These are phyloP conservation scores for Balamuthia mandrillaris DNA, from an alignment of 208 protist genomes.

Conservation along the genomic window DNA sequence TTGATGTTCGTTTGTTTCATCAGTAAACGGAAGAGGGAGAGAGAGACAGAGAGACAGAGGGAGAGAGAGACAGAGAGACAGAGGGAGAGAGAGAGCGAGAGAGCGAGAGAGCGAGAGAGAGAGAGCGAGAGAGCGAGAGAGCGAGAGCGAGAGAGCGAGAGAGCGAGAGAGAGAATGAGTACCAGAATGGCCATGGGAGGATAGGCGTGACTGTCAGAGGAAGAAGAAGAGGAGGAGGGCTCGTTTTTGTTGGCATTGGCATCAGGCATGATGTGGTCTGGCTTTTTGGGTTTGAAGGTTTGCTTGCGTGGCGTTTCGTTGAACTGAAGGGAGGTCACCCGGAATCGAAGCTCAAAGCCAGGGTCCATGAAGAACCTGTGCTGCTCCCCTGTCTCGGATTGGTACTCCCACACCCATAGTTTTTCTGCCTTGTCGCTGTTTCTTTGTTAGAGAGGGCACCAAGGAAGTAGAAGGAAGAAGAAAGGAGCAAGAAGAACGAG, in stretches of 20 bases:
- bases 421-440: neutral
- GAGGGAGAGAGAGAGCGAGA: no score
- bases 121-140: no score
- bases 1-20: neutral
- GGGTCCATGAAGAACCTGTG: neutral
- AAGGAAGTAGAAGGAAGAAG: neutral
- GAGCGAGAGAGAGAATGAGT: neutral
- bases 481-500: no score
- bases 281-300: constrained; percentile 23
- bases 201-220: neutral
- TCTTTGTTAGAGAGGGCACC: neutral
- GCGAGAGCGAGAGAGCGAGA: no score
- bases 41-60: no score
- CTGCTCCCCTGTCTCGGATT: neutral
- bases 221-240: neutral
- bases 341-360: neutral
- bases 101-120: no score
- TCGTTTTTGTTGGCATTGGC: neutral
- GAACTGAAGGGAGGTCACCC: neutral
- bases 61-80: no score
- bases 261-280: neutral
- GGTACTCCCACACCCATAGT: constrained; percentile 34
- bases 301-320: neutral
- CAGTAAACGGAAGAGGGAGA: no score
- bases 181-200: neutral